Evolutionary conservation across 1,139 yeast species (phyloP).

Genomic region (Protomyces inouyei): DNA sequence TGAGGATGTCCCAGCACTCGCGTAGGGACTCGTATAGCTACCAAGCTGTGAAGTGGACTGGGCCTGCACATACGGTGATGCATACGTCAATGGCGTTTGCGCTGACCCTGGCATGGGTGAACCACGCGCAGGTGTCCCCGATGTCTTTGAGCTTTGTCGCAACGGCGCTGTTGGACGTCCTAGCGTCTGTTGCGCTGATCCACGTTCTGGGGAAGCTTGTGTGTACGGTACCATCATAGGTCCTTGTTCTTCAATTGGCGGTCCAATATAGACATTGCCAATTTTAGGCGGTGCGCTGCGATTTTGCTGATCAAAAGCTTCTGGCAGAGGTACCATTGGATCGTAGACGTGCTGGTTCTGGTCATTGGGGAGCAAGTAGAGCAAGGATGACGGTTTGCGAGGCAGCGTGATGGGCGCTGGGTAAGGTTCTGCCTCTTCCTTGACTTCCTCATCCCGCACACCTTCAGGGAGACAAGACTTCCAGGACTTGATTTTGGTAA

Average conservation of each 20-base stretch:
- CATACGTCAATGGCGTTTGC: not conserved
- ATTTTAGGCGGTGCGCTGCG: constrained; percentile 86
- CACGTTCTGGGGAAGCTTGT: not conserved
- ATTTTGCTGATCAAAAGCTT: constrained; percentile 74
- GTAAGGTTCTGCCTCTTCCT: constrained; percentile 60
- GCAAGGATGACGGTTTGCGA: constrained; percentile 80
- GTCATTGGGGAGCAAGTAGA: constrained; percentile 65
- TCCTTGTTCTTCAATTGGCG: not conserved
- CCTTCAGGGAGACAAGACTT: constrained; percentile 98
- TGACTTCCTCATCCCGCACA: constrained; percentile 68
- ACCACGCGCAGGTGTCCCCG: not conserved
- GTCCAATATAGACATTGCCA: constrained; percentile 51
- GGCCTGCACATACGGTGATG: not conserved
- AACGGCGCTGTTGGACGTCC: not conserved
- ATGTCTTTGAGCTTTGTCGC: not conserved
- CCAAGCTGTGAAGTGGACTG: not conserved
- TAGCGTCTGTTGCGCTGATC: not conserved
- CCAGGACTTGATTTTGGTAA: constrained; percentile 96
- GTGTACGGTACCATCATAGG: not conserved
- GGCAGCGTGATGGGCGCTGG: constrained; percentile 49
- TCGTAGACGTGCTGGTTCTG: constrained; percentile 45
- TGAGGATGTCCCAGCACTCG: not conserved
- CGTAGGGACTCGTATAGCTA: not conserved
- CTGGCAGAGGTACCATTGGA: constrained; percentile 60
- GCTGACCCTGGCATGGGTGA: not conserved